Evolutionary conservation across 257 asterid genomes (phyloP).

Genomic region (Striga asiatica): DNA sequence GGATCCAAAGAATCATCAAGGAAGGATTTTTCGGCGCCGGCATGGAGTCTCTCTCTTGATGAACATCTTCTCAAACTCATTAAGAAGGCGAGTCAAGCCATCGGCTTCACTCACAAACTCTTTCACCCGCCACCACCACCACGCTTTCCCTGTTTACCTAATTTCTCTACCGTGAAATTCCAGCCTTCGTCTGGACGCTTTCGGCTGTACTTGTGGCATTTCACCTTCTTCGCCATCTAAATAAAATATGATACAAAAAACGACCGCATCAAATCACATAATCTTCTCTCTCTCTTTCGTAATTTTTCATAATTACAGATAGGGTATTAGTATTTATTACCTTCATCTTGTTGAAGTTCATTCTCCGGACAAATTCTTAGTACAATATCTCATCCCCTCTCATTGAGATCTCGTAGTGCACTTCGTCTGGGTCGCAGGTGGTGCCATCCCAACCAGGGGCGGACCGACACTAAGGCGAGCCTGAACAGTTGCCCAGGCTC

Average conservation of each 20-base stretch:
- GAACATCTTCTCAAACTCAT: constrained; percentile 75
- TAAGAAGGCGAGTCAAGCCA: constrained; percentile 77
- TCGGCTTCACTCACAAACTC: constrained; percentile 65
- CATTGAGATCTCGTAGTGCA: constrained; percentile 89
- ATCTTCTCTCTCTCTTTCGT: too few species aligned
- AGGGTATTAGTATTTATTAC: constrained; percentile 22
- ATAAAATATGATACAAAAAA: background rate
- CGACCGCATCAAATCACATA: background rate
- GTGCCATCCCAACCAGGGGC: constrained; percentile 99
- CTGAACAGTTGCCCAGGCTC: too few species aligned
- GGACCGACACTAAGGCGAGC: too few species aligned
- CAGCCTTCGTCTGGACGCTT: constrained; percentile 88
- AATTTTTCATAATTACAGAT: background rate
- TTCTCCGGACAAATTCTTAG: constrained; percentile 68
- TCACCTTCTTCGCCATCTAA: constrained; percentile 63
- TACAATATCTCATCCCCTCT: constrained; percentile 86
- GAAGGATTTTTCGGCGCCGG: constrained; percentile 54
- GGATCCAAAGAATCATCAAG: constrained; percentile 26
- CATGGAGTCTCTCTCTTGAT: constrained; percentile 85
- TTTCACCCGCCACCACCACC: constrained; percentile 93
- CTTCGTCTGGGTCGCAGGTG: constrained; percentile 90
- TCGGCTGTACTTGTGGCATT: constrained; percentile 79
- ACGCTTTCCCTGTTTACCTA: constrained; percentile 65
- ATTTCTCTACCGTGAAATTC: constrained; percentile 79
- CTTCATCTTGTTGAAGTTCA: constrained; percentile 85